Evolutionary conservation across 768 basidiomycete species (phyloP), one percentile per base, ranked within the genome.

Genomic region (Hericium coralloides): DNA sequence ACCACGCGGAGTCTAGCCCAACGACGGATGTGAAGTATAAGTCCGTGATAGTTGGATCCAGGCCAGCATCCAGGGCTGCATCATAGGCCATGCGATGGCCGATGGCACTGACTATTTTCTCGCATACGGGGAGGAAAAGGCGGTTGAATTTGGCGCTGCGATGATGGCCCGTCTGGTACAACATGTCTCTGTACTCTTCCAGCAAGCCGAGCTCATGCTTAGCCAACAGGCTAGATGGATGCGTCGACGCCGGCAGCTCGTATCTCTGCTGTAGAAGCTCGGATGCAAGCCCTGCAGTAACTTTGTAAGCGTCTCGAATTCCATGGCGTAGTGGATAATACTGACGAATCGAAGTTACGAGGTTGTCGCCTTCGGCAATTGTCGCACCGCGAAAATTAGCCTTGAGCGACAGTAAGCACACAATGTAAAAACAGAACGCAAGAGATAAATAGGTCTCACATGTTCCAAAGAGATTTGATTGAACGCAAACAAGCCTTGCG

Each of bases 61-160:
- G 65, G 4, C 72, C 73, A 14, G 72, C 70, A 45, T 70, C 68
- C 47, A 75, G 53, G 14, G 75, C 82, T n/a, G 78, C 77, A 9
- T 80, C 77, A 64, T 83, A 82, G 2, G 82, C 82, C 54, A 80
- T 70, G 17, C 81, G 77, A 62, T 83, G 80, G 9, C 83, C 83
- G 31, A 84, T 77, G n/a, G 83, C 78, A 69, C 82, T 78, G 55
- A 84, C 67, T 8, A 78, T 72, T 12, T 58, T 56, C 53, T 80
- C 76, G 9, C 81, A 77, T 63, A 79, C 77, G 5, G 81, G 83
- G 52, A 84, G 74, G 58, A 83, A 18, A n/a, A 31, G 25, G 67
- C 56, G 79, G 72, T 6, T 74, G 71, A 65, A 38, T 12, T 26
- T 17, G 25, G 23, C 22, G n/a, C n/a, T 26, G 15, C 50, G 23